Evolutionary conservation across 148 eudicot species (phyloP).

Genomic region (Vaccinium darrowii): DNA sequence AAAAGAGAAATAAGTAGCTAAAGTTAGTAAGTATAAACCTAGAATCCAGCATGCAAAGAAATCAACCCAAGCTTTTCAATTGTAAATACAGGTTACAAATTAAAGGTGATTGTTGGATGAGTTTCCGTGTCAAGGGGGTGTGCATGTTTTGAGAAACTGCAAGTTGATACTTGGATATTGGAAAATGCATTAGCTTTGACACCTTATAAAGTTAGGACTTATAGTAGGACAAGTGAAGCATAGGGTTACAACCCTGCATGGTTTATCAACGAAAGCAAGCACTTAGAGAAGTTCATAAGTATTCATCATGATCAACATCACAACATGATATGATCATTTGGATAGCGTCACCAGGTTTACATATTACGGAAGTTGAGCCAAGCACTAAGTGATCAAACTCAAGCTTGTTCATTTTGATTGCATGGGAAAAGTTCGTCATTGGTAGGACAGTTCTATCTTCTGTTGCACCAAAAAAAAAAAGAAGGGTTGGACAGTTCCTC

Average conservation of each 20-base stretch:
- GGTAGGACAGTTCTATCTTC: background rate
- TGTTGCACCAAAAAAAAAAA: too few relatives aligned
- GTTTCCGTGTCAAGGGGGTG: background rate
- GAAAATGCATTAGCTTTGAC: background rate
- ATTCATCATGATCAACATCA: background rate
- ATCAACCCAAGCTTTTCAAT: background rate
- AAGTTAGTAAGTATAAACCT: background rate
- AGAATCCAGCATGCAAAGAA: constrained; percentile 5
- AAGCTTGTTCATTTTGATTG: background rate
- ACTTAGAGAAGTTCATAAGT: background rate
- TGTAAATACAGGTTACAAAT: background rate
- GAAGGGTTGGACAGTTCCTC: background rate
- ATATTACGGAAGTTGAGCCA: background rate
- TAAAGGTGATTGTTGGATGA: background rate
- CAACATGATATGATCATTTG: background rate
- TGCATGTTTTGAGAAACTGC: background rate
- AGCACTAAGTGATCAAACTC: background rate
- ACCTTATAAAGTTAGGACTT: background rate
- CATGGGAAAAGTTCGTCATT: background rate
- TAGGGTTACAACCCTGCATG: background rate
- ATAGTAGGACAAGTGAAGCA: background rate
- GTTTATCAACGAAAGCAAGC: background rate
- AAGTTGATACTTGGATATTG: constrained; percentile 1
- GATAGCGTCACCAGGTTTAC: background rate
- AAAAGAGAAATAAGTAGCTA: background rate